Percentiles rank a stretch among this genome's conserved stretches.
Conservation (phyloP, 192 early-diverging fungal genomes). For the Obelidium mucronatum region DNA sequence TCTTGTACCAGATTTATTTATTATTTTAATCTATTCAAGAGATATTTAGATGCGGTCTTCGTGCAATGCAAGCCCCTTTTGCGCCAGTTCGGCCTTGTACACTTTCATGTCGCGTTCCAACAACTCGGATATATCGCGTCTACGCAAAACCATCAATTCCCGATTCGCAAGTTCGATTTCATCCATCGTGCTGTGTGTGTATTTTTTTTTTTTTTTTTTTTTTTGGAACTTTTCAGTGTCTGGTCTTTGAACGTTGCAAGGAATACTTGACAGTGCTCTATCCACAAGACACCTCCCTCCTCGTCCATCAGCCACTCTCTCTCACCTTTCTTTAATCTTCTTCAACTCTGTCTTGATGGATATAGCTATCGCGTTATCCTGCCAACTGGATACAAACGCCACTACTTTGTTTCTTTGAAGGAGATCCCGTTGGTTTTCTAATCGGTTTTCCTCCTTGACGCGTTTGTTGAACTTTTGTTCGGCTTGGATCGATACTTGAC, state of each 20-base stretch:
- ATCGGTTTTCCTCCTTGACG: constrained; percentile 29
- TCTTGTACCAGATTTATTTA: neutral
- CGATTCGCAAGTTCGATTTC: constrained; percentile 38
- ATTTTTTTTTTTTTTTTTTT: neutral
- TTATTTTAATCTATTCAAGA: too few species aligned
- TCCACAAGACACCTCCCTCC: neutral
- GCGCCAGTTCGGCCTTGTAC: constrained; percentile 19
- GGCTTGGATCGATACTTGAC: constrained; percentile 18
- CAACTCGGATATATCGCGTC: constrained; percentile 16
- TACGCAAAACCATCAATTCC: constrained; percentile 30
- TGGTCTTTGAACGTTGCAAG: too few species aligned
- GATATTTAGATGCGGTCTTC: constrained; percentile 22
- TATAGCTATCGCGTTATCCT: constrained; percentile 21
- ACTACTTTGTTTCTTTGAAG: constrained; percentile 21
- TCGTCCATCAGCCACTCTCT: neutral
- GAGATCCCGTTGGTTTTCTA: constrained; percentile 20
- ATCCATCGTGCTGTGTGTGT: neutral
- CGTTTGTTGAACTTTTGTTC: constrained; percentile 19
- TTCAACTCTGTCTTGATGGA: constrained; percentile 38
- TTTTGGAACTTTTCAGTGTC: neutral
- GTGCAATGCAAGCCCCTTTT: constrained; percentile 1
- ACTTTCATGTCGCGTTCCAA: constrained; percentile 11
- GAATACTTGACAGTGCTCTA: too few species aligned
- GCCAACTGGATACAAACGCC: constrained; percentile 34
- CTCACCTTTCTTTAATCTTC: constrained; percentile 33